Percentiles rank a stretch among this genome's conserved stretches.
Conservation (phyloP, 352 stramenopile genomes). For the Aphanomyces astaci region DNA sequence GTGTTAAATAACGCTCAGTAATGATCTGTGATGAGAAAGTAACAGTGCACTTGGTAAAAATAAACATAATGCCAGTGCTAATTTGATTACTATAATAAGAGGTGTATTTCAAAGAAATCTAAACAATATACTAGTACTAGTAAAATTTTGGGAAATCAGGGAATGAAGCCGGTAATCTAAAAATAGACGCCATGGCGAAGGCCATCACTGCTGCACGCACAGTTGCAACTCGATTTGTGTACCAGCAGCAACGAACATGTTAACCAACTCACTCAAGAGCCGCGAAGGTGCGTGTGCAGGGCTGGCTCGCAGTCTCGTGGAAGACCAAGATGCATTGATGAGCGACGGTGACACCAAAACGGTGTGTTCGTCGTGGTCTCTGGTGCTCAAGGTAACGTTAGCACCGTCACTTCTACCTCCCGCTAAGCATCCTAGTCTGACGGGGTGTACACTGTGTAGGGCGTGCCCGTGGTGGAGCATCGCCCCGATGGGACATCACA, state of each 20-base stretch:
- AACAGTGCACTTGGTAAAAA: too few species aligned
- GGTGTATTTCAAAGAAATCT: too few species aligned
- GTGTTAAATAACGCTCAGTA: too few species aligned
- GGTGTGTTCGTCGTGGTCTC: conserved; percentile 5
- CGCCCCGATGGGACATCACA: not conserved
- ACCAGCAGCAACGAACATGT: not conserved
- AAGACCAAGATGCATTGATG: not conserved
- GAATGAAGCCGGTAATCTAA: not conserved
- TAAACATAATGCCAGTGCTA: too few species aligned
- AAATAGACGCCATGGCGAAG: not conserved
- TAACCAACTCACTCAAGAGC: not conserved
- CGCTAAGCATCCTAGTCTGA: too few species aligned
- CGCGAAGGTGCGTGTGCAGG: not conserved
- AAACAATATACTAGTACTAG: too few species aligned
- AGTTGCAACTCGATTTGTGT: not conserved
- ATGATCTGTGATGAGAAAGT: too few species aligned
- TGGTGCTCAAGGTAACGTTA: conserved; percentile 5
- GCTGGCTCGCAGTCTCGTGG: conserved; percentile 3
- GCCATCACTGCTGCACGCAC: not conserved
- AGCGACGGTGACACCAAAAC: not conserved
- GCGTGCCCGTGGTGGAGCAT: not conserved
- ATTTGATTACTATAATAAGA: too few species aligned
- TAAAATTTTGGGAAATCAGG: too few species aligned
- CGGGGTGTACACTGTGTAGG: not conserved
- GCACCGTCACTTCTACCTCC: not conserved